phyloP scores from a whole-genome alignment of 2,329 filamentous ascomycete genomes.

The Aureobasidium subglaciale region DNA sequence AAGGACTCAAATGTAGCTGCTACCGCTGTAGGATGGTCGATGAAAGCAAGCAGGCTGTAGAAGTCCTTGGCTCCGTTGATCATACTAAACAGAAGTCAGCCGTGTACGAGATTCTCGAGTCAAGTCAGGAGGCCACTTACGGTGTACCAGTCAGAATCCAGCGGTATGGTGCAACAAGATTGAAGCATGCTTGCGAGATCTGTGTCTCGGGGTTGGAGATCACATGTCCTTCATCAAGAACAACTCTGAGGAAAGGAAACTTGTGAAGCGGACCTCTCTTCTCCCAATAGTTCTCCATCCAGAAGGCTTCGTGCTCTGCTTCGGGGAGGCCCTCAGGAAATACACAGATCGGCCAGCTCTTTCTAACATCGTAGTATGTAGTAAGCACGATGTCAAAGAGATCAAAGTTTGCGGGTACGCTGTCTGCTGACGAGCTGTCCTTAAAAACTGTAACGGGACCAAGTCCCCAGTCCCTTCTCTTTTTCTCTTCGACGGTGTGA shows the following conservation, averaged over 20 bases:
- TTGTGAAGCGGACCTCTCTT: constrained; percentile 33
- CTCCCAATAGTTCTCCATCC: constrained; percentile 25
- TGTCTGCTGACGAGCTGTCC: not conserved
- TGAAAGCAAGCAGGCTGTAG: constrained; percentile 39
- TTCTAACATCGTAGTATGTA: constrained; percentile 36
- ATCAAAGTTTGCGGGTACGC: not conserved
- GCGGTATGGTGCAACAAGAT: constrained; percentile 31
- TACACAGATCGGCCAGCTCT: constrained; percentile 24
- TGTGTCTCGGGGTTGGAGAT: constrained; percentile 45
- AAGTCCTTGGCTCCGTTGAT: constrained; percentile 28
- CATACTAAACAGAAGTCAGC: constrained; percentile 20
- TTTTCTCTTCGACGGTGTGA: constrained; percentile 17
- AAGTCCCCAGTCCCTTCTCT: not conserved
- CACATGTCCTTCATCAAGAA: constrained; percentile 51
- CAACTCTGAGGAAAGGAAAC: constrained; percentile 43
- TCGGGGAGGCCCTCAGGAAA: not conserved
- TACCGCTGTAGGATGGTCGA: constrained; percentile 19
- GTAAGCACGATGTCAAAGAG: constrained; percentile 31
- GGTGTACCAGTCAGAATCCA: constrained; percentile 41
- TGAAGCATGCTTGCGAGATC: constrained; percentile 41
- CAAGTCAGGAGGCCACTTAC: not conserved
- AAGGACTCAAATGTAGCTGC: not conserved
- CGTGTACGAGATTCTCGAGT: not conserved
- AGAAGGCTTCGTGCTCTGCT: constrained; percentile 35
- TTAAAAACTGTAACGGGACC: constrained; percentile 17